Evolutionary conservation across 2,329 filamentous ascomycete species (phyloP).

Genomic region (Fusarium bulbicola): DNA sequence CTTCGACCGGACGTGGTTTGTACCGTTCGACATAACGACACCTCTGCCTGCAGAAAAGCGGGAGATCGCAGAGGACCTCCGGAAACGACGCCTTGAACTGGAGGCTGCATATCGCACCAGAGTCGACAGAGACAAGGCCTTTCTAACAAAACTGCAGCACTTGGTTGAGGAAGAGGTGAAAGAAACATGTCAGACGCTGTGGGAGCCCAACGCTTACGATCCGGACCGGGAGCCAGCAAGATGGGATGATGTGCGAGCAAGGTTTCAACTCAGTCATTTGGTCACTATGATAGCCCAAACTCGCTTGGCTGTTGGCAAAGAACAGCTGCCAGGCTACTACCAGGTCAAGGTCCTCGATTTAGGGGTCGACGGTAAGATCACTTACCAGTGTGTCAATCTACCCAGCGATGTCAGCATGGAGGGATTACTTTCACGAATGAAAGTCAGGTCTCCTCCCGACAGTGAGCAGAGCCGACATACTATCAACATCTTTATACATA

Average conservation of each 20-base stretch:
- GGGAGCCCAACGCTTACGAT: conserved; percentile 19
- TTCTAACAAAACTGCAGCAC: background rate
- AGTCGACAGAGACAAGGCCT: background rate
- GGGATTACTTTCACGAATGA: conserved; percentile 23
- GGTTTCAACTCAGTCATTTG: background rate
- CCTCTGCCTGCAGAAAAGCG: conserved; percentile 20
- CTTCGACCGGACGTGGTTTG: conserved; percentile 37
- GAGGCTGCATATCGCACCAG: background rate
- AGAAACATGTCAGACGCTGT: conserved; percentile 24
- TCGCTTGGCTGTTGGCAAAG: conserved; percentile 27
- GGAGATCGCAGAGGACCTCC: conserved; percentile 11
- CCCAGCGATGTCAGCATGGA: conserved; percentile 5
- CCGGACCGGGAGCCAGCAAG: background rate
- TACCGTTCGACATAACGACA: conserved; percentile 25
- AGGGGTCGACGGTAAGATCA: conserved; percentile 21
- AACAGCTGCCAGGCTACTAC: conserved; percentile 31
- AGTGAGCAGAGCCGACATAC: conserved; percentile 3
- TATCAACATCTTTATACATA: conserved; percentile 12
- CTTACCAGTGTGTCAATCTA: conserved; percentile 13
- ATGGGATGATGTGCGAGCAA: conserved; percentile 21
- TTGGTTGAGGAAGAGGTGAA: conserved; percentile 27
- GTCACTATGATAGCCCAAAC: conserved; percentile 31
- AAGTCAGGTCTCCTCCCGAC: conserved; percentile 28
- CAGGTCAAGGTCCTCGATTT: conserved; percentile 28
- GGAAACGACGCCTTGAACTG: conserved; percentile 7